Evolutionary conservation across 2,329 filamentous ascomycete species (phyloP), one percentile per base, ranked within the genome.

Genomic region (Claviceps pazoutovae): DNA sequence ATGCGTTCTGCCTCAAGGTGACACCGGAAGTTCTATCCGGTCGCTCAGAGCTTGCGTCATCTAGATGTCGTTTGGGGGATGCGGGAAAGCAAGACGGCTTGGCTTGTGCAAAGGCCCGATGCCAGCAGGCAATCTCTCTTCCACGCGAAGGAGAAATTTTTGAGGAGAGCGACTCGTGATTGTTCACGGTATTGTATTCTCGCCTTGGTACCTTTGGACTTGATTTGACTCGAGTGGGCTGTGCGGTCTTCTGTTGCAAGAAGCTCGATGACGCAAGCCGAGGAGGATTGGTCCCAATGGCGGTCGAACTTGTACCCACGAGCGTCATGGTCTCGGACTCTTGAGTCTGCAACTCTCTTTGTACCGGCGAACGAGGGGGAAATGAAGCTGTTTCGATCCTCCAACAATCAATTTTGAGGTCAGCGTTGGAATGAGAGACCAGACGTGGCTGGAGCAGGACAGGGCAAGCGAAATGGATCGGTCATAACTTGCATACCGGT

Each of bases 41-140:
- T 52, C 43, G 49, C 53, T 46, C 49, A 48, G 44, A 34, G 36
- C 23, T 44, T 38, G 44, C 37, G 45, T 43, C 50, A 34, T 46
- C 48, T 52, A 17, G 13, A 50, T 46, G 34, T 39, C 42, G 45
- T 48, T 53, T 50, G 48, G 36, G 43, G 19, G 21, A 42, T 50
- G 47, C 39, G 43, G 19, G 21, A 37, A 51, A 48, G 36, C 13
- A 34, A 30, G 48, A 51, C 53, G 53, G 50, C 48, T 45, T 53
- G 53, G 52, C 48, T 43, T 54, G 52, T 44, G 50, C 41, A 48
- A 53, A 54, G 51, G 48, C 51, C 53, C 53, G 53, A 54, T 46
- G 47, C 47, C 14, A 34, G 30, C 30, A 34, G 30, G 30, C 30
- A 34, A n/a, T 36, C 8, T 4, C n/a, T 17, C 21, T 19, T 41